Evolutionary conservation across 1,284 basidiomycete species (phyloP).

Genomic region (Chondrostereum purpureum): DNA sequence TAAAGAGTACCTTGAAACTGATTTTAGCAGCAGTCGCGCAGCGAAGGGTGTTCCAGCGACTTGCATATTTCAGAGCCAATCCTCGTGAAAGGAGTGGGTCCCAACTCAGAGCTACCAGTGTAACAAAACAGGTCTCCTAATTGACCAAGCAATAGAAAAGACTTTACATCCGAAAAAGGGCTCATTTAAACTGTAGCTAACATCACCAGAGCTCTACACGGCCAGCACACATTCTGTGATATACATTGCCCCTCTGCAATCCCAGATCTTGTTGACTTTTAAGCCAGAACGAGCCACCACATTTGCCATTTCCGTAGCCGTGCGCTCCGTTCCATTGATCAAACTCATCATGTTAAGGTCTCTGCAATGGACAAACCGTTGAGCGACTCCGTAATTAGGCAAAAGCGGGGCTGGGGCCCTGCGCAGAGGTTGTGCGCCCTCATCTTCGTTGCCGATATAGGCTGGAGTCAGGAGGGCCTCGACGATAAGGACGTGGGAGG

Average conservation of each 20-base stretch:
- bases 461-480: conserved; percentile 8
- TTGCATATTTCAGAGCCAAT: too few species aligned
- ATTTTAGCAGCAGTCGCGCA: too few species aligned
- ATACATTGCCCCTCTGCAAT: conserved; percentile 6
- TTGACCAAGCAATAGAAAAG: too few species aligned
- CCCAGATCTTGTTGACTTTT: conserved; percentile 7
- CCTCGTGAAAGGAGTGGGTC: too few species aligned
- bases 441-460: background rate
- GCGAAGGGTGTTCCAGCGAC: too few species aligned
- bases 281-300: conserved; percentile 4
- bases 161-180: too few species aligned
- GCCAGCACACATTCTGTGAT: conserved; percentile 7
- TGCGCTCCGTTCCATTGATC: conserved; percentile 8
- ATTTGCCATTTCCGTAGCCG: conserved; percentile 4
- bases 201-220: background rate
- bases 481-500: conserved; percentile 6
- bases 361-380: conserved; percentile 6
- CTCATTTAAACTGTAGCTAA: too few species aligned
- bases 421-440: background rate
- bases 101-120: too few species aligned
- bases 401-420: conserved; percentile 2
- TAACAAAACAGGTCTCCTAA: too few species aligned
- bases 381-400: conserved; percentile 7
- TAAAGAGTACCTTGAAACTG: too few species aligned
- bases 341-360: conserved; percentile 10